Percentiles rank a stretch among this genome's conserved stretches.
phyloP scores from a whole-genome alignment of 2,329 filamentous ascomycete genomes.

The Aaosphaeria pasadenensis region DNA sequence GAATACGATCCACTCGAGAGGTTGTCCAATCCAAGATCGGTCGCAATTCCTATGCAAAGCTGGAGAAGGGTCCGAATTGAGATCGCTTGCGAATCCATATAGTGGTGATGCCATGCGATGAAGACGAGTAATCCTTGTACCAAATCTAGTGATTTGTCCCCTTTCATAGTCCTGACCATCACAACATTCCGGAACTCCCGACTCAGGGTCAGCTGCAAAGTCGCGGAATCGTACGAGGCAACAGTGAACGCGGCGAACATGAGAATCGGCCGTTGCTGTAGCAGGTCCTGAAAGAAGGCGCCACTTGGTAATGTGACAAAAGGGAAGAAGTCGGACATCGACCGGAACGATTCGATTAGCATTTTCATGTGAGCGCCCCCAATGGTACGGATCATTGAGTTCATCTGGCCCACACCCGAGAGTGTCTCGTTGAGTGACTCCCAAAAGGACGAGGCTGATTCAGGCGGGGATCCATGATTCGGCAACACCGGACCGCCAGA shows the following conservation, averaged over 20 bases:
- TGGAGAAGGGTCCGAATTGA: conserved; percentile 33
- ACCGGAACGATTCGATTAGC: conserved; percentile 27
- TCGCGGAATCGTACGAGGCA: conserved; percentile 28
- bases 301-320: conserved; percentile 31
- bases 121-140: conserved; percentile 32
- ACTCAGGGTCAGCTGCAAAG: conserved; percentile 26
- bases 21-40: conserved; percentile 28
- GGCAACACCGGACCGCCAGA: conserved; percentile 12
- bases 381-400: conserved; percentile 33
- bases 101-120: conserved; percentile 37
- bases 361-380: conserved; percentile 33
- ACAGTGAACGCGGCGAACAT: conserved; percentile 34
- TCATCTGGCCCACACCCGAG: conserved; percentile 26
- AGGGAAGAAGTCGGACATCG: conserved; percentile 33
- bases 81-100: conserved; percentile 33
- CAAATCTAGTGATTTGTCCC: conserved; percentile 33
- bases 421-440: conserved; percentile 31
- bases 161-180: conserved; percentile 34
- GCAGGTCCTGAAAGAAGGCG: conserved; percentile 20
- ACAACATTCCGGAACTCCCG: conserved; percentile 35
- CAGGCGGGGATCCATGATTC: conserved; percentile 20
- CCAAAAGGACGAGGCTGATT: conserved; percentile 29
- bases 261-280: conserved; percentile 30
- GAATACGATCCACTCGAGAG: conserved; percentile 18
- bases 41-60: conserved; percentile 29